Conservation (phyloP, 1,284 basidiomycete genomes). For the Ceratorhiza oryzae-sativae region DNA sequence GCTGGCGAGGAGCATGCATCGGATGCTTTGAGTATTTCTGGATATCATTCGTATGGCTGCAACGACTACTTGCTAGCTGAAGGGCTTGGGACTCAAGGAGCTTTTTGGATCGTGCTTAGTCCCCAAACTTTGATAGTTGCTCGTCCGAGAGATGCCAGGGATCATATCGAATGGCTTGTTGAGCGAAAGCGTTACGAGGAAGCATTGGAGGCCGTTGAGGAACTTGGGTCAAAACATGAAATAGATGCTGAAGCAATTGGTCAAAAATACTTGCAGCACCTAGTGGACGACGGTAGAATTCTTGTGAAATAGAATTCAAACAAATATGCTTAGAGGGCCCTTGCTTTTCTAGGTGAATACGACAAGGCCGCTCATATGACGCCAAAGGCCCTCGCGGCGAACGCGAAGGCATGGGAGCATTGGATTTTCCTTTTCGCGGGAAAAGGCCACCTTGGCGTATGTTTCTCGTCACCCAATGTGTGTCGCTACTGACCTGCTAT, state of each 20-base stretch:
- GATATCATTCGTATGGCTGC: slow-evolving; percentile 86
- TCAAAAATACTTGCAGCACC: slow-evolving; percentile 80
- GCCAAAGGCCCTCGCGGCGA: slow-evolving; percentile 83
- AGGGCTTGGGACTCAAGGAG: slow-evolving; percentile 50
- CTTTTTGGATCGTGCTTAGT: slow-evolving; percentile 80
- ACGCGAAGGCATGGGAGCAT: slow-evolving; percentile 88
- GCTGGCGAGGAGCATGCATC: slow-evolving; percentile 88
- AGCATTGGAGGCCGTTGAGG: slow-evolving; percentile 85
- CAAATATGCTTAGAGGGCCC: slow-evolving; percentile 20
- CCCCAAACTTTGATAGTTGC: slow-evolving; percentile 89
- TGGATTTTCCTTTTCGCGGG: slow-evolving; percentile 94
- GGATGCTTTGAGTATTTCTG: slow-evolving; percentile 82
- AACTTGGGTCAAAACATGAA: slow-evolving; percentile 54
- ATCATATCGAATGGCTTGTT: slow-evolving; percentile 94
- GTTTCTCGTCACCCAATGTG: slow-evolving; percentile 40
- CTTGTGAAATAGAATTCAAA: neutral
- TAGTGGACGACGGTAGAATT: slow-evolving; percentile 73
- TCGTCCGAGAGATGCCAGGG: slow-evolving; percentile 82
- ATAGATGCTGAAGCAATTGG: slow-evolving; percentile 78
- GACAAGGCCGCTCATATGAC: slow-evolving; percentile 84
- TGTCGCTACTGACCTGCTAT: slow-evolving; percentile 7
- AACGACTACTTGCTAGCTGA: slow-evolving; percentile 86
- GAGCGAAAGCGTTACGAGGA: slow-evolving; percentile 87
- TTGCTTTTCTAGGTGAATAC: slow-evolving; percentile 67
- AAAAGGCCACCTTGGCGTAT: slow-evolving; percentile 78